Percentiles rank a stretch among this genome's conserved stretches.
Conservation (phyloP, 1,139 yeast genomes). For the Geotrichum carabidarum region DNA sequence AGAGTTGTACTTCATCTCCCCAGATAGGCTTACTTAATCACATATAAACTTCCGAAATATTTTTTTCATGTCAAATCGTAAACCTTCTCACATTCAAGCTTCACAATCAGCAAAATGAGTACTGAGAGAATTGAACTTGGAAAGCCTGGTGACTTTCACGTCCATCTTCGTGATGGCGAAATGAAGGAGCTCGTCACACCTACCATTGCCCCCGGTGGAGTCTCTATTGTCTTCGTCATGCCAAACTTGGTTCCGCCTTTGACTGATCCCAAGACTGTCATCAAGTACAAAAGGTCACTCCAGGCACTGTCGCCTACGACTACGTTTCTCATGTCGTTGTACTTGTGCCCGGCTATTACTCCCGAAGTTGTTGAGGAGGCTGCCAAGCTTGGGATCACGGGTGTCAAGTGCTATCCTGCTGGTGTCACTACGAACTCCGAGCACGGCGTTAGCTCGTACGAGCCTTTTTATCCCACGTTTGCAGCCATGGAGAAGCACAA, state of each 20-base stretch:
- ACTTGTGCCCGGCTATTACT: constrained; percentile 69
- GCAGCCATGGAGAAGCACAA: constrained; percentile 76
- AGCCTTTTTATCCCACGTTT: constrained; percentile 81
- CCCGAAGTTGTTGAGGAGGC: constrained; percentile 82
- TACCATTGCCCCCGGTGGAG: constrained; percentile 83
- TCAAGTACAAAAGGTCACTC: constrained; percentile 60
- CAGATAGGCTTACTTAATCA: no score
- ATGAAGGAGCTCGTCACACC: constrained; percentile 94
- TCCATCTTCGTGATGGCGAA: constrained; percentile 85
- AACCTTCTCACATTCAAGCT: no score
- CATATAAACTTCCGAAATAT: no score
- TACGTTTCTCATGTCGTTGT: constrained; percentile 85
- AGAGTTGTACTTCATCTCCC: neutral
- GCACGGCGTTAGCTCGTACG: constrained; percentile 86
- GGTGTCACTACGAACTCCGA: constrained; percentile 97
- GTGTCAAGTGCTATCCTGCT: constrained; percentile 93
- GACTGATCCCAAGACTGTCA: constrained; percentile 69
- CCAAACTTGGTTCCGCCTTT: constrained; percentile 93
- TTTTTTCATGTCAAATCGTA: no score
- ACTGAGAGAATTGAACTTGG: constrained; percentile 54
- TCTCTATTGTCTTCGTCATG: constrained; percentile 89
- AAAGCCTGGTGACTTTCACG: constrained; percentile 91
- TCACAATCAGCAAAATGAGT: neutral
- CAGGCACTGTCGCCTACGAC: constrained; percentile 73
- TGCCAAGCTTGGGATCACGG: constrained; percentile 63